phyloP scores from a whole-genome alignment of 2,329 filamentous ascomycete genomes.

The Tothia fuscella region DNA sequence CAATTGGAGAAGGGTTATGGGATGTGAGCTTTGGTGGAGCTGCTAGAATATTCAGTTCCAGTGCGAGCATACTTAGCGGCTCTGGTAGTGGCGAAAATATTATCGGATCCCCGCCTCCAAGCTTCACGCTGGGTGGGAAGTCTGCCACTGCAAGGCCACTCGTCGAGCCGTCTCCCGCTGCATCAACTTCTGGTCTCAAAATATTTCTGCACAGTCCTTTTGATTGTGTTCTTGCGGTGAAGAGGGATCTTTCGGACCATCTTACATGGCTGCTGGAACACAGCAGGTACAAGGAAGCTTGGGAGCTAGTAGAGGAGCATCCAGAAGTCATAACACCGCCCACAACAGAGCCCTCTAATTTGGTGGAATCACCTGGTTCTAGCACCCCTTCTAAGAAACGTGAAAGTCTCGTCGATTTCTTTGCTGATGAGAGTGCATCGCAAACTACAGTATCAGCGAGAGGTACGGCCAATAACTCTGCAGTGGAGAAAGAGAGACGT shows the following conservation, averaged over 20 bases:
- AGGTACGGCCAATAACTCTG: constrained; percentile 47
- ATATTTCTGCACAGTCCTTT: constrained; percentile 95
- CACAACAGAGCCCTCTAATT: no score
- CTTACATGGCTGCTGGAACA: constrained; percentile 75
- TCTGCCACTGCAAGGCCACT: constrained; percentile 14
- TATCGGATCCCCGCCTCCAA: constrained; percentile 22
- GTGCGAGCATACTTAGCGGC: constrained; percentile 54
- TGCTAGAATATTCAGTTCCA: constrained; percentile 74
- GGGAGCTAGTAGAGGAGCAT: constrained; percentile 79
- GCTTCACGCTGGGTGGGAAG: constrained; percentile 23
- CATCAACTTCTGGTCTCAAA: constrained; percentile 50
- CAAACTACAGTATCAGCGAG: constrained; percentile 52
- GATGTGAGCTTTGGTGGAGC: constrained; percentile 75
- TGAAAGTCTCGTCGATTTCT: constrained; percentile 51
- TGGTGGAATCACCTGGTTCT: no score
- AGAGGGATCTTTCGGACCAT: constrained; percentile 76
- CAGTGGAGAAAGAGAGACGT: constrained; percentile 74
- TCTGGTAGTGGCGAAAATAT: constrained; percentile 28
- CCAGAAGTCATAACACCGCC: constrained; percentile 50
- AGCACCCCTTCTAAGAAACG: constrained; percentile 32
- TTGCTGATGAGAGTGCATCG: constrained; percentile 53
- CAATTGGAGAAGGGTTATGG: constrained; percentile 69
- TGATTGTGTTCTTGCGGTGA: constrained; percentile 86
- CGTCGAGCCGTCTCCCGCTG: constrained; percentile 33
- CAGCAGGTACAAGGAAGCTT: constrained; percentile 70